These are phyloP conservation scores for Raffaelea arxii DNA, from an alignment of 2,329 filamentous ascomycete genomes.

Conservation along the genomic window DNA sequence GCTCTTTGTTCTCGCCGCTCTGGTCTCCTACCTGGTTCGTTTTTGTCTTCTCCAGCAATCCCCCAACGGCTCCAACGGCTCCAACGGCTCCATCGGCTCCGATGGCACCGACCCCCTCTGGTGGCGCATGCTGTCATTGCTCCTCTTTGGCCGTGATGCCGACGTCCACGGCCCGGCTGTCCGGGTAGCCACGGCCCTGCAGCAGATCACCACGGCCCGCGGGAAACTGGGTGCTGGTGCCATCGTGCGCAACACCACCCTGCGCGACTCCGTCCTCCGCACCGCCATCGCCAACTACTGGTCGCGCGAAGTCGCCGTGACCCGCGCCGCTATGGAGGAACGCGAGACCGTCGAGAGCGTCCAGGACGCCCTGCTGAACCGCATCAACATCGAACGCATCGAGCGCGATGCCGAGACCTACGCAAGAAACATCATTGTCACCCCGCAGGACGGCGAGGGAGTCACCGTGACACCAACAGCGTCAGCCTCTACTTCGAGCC, in stretches of 20 bases:
- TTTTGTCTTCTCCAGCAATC: no score
- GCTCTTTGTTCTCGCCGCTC: constrained; percentile 52
- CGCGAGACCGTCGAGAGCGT: constrained; percentile 63
- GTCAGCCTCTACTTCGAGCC: no score
- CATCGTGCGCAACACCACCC: constrained; percentile 70
- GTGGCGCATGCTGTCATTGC: constrained; percentile 4
- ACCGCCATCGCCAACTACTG: constrained; percentile 63
- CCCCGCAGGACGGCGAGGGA: no score
- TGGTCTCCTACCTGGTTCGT: no score
- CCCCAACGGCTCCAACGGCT: no score
- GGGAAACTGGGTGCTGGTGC: constrained; percentile 63
- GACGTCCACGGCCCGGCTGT: constrained; percentile 51
- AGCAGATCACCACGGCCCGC: constrained; percentile 47
- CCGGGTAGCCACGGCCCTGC: constrained; percentile 51
- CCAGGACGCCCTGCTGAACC: constrained; percentile 54
- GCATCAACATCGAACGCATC: constrained; percentile 53
- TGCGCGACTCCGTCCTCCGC: constrained; percentile 63
- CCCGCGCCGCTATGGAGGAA: constrained; percentile 69
- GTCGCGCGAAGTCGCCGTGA: constrained; percentile 63
- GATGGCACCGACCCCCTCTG: no score
- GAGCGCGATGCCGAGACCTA: constrained; percentile 55
- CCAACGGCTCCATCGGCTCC: no score
- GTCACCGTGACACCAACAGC: no score
- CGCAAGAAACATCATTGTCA: constrained; percentile 34
- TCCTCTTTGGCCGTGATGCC: constrained; percentile 40